Evolutionary conservation across 2,329 filamentous ascomycete species (phyloP).

Genomic region (Botrytis galanthina): DNA sequence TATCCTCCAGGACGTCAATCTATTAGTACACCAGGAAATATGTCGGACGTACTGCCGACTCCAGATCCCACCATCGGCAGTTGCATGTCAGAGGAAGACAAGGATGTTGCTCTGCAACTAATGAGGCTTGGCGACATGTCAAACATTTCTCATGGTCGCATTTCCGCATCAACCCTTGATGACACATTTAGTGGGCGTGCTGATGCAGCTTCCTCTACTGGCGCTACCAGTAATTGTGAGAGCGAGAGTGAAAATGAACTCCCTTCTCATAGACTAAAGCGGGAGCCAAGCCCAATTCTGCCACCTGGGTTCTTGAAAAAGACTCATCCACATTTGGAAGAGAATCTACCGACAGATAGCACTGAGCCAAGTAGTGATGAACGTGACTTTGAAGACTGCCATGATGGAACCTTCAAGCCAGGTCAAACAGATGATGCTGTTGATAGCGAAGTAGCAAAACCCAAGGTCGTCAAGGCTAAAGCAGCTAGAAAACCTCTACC

Average conservation of each 20-base stretch:
- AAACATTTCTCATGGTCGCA: slow-evolving; percentile 88
- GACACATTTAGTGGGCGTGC: slow-evolving; percentile 90
- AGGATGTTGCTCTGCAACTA: slow-evolving; percentile 92
- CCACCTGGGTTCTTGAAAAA: slow-evolving; percentile 46
- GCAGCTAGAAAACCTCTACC: slow-evolving; percentile 43
- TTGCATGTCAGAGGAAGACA: slow-evolving; percentile 91
- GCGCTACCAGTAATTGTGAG: slow-evolving; percentile 77
- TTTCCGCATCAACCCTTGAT: slow-evolving; percentile 88
- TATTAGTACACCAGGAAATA: slow-evolving; percentile 45
- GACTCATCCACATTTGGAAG: slow-evolving; percentile 48
- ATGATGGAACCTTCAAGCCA: slow-evolving; percentile 39
- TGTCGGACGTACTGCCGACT: slow-evolving; percentile 72
- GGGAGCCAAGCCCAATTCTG: slow-evolving; percentile 52
- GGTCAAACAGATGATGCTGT: slow-evolving; percentile 30
- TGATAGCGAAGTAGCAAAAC: slow-evolving; percentile 31
- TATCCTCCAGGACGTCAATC: slow-evolving; percentile 46
- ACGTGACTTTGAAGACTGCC: slow-evolving; percentile 50
- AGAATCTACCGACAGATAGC: slow-evolving; percentile 55
- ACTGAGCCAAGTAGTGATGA: slow-evolving; percentile 62
- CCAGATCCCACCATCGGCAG: slow-evolving; percentile 97
- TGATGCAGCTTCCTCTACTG: slow-evolving; percentile 79
- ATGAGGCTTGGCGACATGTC: slow-evolving; percentile 95
- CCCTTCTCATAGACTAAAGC: slow-evolving; percentile 58
- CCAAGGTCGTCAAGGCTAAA: slow-evolving; percentile 46
- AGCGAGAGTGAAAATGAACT: slow-evolving; percentile 64